Evolutionary conservation across 2,329 filamentous ascomycete species (phyloP), one percentile per base, ranked within the genome.

Genomic region (Penicillium sp.): DNA sequence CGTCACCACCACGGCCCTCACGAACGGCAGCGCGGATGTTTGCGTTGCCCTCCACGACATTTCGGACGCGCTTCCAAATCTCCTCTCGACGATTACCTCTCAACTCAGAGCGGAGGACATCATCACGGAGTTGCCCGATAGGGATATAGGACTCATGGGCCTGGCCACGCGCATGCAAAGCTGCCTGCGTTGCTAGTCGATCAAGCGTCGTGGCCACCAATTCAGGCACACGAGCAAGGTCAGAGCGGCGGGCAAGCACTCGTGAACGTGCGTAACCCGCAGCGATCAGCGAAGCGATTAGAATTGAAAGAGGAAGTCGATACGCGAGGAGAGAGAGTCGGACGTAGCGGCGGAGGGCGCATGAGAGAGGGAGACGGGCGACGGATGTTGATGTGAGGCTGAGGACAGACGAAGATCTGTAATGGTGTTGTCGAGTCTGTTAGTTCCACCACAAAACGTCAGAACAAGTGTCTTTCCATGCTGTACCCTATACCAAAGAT

Each of bases 31-130:
- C 91, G 47, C 95, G 86, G 17, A 99, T 90, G 72, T 99, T 99
- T 63, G 91, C 91, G 76, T 99, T 99, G 76, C 89, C 89, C 78
- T 99, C 95, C 0, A 99, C 93, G 56, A 98, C 90, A 56, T 84
- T 86, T 68, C 88, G 86, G 21, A 99, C 95, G 54, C 88, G 87
- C 66, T 88, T 85, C 95, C 96, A 99, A 55, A 99, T 82, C 60
- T 87, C 86, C 73, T 95, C 90, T 44, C 95, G 85, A 69, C 93
- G 87, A 8, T 84, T 83, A 21, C 93, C 84, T 3, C 86, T 90
- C 75, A 97, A 92, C 64, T 96, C 89, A 30, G 90, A 87, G 21
- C 94, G 85, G 45, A 99, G 83, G 3, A 99, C 90, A 72, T 98
- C 94, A 72, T 99, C 95, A 63, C 95, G 85, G 58, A 99, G 81